A percentile compares a stretch with the other conserved stretches of the same genome.
Conservation (phyloP, 805 yeast species). For the Cyberlindnera japonica region DNA sequence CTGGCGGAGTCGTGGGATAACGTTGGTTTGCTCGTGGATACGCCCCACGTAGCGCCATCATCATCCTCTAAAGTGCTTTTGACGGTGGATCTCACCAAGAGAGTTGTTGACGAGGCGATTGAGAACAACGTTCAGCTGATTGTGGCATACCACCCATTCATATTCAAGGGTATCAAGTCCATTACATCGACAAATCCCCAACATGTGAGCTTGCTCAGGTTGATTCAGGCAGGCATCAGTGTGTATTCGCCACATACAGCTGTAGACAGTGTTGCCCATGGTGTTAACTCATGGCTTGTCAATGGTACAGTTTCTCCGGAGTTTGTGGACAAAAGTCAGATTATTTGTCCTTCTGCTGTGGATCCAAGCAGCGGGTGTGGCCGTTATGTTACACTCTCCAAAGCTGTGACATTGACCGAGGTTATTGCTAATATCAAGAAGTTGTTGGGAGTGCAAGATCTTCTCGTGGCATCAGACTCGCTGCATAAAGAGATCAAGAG, state of each 20-base stretch:
- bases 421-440: constrained; percentile 52
- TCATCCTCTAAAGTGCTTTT: constrained; percentile 43
- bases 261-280: constrained; percentile 87
- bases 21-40: constrained; percentile 84
- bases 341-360: constrained; percentile 43
- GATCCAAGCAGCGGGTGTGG: constrained; percentile 74
- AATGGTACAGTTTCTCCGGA: constrained; percentile 46
- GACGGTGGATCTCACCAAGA: constrained; percentile 79
- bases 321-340: constrained; percentile 24
- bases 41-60: constrained; percentile 29
- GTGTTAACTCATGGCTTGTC: constrained; percentile 91
- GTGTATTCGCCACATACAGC: constrained; percentile 97
- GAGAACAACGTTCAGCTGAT: constrained; percentile 49
- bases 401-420: constrained; percentile 39
- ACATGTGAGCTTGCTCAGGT: constrained; percentile 66
- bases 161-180: constrained; percentile 81
- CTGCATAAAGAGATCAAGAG: constrained; percentile 37
- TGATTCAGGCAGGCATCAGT: constrained; percentile 74
- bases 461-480: constrained; percentile 56
- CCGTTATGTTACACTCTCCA: constrained; percentile 49
- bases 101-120: constrained; percentile 86
- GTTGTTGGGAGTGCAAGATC: constrained; percentile 45
- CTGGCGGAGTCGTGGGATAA: constrained; percentile 96
- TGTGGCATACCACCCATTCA: constrained; percentile 92
- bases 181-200: constrained; percentile 68